Conservation (phyloP, 148 eudicot genomes). For the Vaccinium darrowii region DNA sequence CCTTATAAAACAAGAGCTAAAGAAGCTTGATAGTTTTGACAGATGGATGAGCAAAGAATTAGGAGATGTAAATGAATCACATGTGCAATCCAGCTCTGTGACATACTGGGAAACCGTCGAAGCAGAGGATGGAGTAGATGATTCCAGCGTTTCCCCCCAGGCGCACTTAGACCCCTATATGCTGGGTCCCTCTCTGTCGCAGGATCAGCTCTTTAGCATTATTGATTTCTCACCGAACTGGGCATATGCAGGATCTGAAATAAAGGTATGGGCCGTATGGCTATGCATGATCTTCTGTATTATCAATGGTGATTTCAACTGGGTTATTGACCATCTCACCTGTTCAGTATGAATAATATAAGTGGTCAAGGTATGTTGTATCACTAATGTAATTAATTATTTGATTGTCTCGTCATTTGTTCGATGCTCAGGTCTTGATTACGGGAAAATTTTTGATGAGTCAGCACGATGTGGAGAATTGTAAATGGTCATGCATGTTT, state of each 20-base stretch:
- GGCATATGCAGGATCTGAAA: slow-evolving; percentile 63
- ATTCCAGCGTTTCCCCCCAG: slow-evolving; percentile 37
- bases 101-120: slow-evolving; percentile 63
- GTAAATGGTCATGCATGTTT: slow-evolving; percentile 92
- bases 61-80: slow-evolving; percentile 58
- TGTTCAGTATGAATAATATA: background rate
- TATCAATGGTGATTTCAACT: background rate
- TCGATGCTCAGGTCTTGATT: slow-evolving; percentile 54
- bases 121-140: slow-evolving; percentile 44
- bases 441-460: slow-evolving; percentile 78
- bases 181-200: slow-evolving; percentile 62
- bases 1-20: slow-evolving; percentile 41
- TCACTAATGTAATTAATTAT: background rate
- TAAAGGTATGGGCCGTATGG: slow-evolving; percentile 46
- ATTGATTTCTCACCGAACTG: slow-evolving; percentile 74
- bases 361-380: background rate
- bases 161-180: slow-evolving; percentile 39
- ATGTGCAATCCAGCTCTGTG: slow-evolving; percentile 45
- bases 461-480: slow-evolving; percentile 52
- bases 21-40: slow-evolving; percentile 79
- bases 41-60: slow-evolving; percentile 83
- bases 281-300: background rate
- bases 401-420: background rate
- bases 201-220: slow-evolving; percentile 73
- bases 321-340: background rate